Percentiles rank a stretch among this genome's conserved stretches.
These are phyloP conservation scores for Chloris gayana DNA, from an alignment of 176 grass and related monocot genomes.

Conservation along the genomic window DNA sequence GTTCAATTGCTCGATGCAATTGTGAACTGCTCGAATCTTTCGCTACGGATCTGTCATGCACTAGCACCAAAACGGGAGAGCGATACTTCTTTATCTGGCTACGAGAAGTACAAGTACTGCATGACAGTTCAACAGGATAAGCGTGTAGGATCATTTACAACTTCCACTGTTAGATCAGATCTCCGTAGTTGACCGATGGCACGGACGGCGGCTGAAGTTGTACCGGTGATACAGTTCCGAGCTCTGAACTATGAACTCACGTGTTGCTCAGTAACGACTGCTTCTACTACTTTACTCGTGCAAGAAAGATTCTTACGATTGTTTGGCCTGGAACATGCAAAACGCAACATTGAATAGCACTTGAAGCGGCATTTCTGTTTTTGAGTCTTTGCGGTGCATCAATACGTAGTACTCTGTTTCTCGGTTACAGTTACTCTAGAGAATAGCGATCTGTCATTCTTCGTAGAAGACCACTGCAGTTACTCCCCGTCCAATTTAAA, in stretches of 20 bases:
- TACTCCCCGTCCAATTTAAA: background rate
- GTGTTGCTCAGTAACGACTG: background rate
- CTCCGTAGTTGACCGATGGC: slow-evolving; percentile 3
- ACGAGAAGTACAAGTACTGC: background rate
- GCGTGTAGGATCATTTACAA: background rate
- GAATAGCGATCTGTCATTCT: too few species aligned
- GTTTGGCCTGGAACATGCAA: background rate
- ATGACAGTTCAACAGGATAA: background rate
- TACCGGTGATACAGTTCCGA: background rate
- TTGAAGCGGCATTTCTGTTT: background rate
- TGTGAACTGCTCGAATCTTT: background rate
- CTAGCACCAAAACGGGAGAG: too few species aligned
- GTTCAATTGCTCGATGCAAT: background rate
- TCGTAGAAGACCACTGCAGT: background rate
- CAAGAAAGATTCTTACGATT: background rate
- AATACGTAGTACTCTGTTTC: background rate
- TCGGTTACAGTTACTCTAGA: background rate
- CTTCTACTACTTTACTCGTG: background rate
- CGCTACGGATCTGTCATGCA: too few species aligned
- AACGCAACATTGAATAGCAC: background rate
- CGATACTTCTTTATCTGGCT: background rate
- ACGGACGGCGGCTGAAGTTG: background rate
- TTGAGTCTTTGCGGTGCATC: background rate
- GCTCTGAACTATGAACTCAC: background rate
- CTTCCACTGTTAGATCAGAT: background rate